Evolutionary conservation across 148 eudicot species (phyloP), one percentile per base, ranked within the genome.

Genomic region (Chenopodium album): DNA sequence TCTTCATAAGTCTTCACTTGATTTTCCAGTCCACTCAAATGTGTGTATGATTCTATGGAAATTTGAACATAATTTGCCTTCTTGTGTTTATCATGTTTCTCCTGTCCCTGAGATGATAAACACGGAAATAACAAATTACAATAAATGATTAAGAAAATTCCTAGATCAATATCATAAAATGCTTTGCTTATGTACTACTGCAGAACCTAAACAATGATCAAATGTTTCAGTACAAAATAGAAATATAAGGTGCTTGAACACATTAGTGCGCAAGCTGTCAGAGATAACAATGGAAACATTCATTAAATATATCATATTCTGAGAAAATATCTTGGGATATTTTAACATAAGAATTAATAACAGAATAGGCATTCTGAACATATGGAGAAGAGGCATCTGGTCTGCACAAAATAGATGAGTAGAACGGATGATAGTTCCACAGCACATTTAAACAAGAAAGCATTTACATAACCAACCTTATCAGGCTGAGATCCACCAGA

Each of bases 1-100:
- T 90, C 90, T 84, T 94, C 98, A 6, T 41, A 41, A 41, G 44
- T 41, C 80, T 91, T 90, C 63, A 91, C 90, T 83, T 88, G 93
- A 83, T 90, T 90, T 84, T 94, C 98, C 88, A 96, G 80, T 81
- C 91, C 95, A 79, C 89, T 90, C 83, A 96, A 86, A 88, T 90
- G 99, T 29, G 89, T 83, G 87, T 94, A 94, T 10, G 95, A 89
- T 82, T 96, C 98, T 67, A 91, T 85, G 9, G 99, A 92, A 77
- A 94, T 91, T 86, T 96, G 99, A 72, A 96, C 95, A 92, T 90
- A 91, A 32, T 89, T 96, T 32, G 97, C 87, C 76, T 90, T 91
- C 87, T 92, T 90, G 82, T 85, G 67, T 73, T 81, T 80, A 64
- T 92, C 99, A 88, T 90, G 85, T 73, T 81, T 80, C 68, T 92